Conservation (phyloP, 108 stramenopile genomes). For the Fragilaria crotonensis region DNA sequence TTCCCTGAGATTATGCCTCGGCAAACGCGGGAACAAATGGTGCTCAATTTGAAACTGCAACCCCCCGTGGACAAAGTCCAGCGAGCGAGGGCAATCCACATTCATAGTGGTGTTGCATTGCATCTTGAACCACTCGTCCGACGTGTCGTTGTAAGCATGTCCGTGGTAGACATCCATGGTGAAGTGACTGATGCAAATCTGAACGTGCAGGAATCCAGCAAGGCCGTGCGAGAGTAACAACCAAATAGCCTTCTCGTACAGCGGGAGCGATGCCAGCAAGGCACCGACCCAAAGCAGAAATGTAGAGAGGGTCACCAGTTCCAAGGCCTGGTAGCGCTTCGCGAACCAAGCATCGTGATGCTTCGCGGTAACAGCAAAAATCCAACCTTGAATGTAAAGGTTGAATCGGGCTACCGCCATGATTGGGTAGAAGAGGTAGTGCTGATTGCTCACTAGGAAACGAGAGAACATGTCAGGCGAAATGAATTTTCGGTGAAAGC, state of each 20-base stretch:
- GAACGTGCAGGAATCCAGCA: constrained; percentile 71
- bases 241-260: constrained; percentile 42
- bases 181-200: constrained; percentile 50
- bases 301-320: constrained; percentile 43
- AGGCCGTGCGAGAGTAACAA: constrained; percentile 73
- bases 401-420: constrained; percentile 85
- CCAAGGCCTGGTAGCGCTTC: constrained; percentile 27
- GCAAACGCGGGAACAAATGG: constrained; percentile 87
- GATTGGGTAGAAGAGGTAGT: constrained; percentile 82
- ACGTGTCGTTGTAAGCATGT: constrained; percentile 30
- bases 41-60: constrained; percentile 91
- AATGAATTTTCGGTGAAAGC: constrained; percentile 67
- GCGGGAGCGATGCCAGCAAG: constrained; percentile 34
- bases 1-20: constrained; percentile 76
- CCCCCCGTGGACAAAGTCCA: constrained; percentile 93
- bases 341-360: not conserved
- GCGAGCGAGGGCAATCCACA: constrained; percentile 64
- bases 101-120: constrained; percentile 74
- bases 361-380: constrained; percentile 4
- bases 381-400: constrained; percentile 64
- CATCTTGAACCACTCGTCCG: constrained; percentile 42
- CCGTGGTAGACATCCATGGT: constrained; percentile 18
- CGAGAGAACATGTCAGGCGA: constrained; percentile 50
- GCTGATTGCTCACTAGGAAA: constrained; percentile 77
- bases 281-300: constrained; percentile 53